These are phyloP conservation scores for Tinospora cordifolia DNA, from an alignment of 164 flowering plant genomes.

Conservation along the genomic window DNA sequence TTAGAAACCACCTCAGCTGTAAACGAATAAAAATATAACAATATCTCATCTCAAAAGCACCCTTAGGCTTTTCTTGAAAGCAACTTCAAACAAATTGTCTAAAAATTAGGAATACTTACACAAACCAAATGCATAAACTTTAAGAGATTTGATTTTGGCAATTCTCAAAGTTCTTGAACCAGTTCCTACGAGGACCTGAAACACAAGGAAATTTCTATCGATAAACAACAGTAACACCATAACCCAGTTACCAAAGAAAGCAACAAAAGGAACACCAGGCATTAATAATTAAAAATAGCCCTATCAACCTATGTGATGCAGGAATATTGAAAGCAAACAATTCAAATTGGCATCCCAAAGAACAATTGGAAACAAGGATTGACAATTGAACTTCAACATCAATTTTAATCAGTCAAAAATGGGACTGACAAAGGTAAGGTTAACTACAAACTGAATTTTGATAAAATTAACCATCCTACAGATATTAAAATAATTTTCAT, in stretches of 20 bases:
- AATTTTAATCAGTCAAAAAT: not conserved
- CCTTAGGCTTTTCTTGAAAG: too few species aligned
- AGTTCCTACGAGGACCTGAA: conserved; percentile 90
- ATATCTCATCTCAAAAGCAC: too few species aligned
- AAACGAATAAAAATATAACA: not conserved
- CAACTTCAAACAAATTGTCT: not conserved
- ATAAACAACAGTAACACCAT: too few species aligned
- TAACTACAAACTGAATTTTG: not conserved
- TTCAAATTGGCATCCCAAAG: not conserved
- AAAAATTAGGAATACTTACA: conserved; percentile 49
- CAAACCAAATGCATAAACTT: conserved; percentile 88
- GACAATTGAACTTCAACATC: not conserved
- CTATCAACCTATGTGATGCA: too few species aligned
- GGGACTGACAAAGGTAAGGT: not conserved
- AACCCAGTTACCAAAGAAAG: too few species aligned
- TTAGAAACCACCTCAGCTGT: not conserved
- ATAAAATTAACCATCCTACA: not conserved
- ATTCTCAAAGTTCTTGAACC: conserved; percentile 78
- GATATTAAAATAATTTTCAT: not conserved
- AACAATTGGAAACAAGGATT: not conserved
- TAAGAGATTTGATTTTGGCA: conserved; percentile 67
- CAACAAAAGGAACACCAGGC: too few species aligned
- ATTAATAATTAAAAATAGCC: too few species aligned
- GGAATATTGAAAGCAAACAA: not conserved
- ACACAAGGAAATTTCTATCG: conserved; percentile 1